Conservation (phyloP, 108 stramenopile species). For the Discostella stelligeroides region DNA sequence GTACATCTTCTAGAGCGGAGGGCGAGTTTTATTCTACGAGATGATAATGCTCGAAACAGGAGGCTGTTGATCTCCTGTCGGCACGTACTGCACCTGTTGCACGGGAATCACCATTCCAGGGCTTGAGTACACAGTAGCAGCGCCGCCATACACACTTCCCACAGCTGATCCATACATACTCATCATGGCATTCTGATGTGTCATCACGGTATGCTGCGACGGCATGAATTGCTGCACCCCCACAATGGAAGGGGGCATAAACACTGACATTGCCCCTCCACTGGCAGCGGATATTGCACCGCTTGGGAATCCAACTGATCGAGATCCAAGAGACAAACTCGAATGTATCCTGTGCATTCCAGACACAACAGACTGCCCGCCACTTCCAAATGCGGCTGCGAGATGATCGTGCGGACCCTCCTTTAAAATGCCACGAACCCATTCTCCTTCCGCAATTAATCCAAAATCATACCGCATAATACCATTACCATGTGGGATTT, state of each 20-base stretch:
- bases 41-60: not conserved
- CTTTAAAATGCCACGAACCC: conserved; percentile 52
- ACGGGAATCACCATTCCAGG: conserved; percentile 5
- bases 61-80: not conserved
- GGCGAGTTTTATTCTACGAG: conserved; percentile 5
- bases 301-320: not conserved
- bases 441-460: conserved; percentile 63
- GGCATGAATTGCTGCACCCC: conserved; percentile 22
- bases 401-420: conserved; percentile 53
- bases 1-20: too few species aligned
- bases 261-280: conserved; percentile 19
- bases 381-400: conserved; percentile 30
- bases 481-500: conserved; percentile 60
- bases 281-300: conserved; percentile 19
- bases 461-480: conserved; percentile 69
- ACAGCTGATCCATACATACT: conserved; percentile 18
- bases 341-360: conserved; percentile 8
- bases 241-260: conserved; percentile 8
- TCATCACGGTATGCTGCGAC: conserved; percentile 23
- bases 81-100: not conserved
- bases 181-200: conserved; percentile 38
- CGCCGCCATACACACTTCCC: conserved; percentile 36
- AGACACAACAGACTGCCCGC: conserved; percentile 6
- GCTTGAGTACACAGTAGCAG: conserved; percentile 1
- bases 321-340: conserved; percentile 9